phyloP scores from a whole-genome alignment of 2,329 filamentous ascomycete genomes.

The Diaporthe humulicola region DNA sequence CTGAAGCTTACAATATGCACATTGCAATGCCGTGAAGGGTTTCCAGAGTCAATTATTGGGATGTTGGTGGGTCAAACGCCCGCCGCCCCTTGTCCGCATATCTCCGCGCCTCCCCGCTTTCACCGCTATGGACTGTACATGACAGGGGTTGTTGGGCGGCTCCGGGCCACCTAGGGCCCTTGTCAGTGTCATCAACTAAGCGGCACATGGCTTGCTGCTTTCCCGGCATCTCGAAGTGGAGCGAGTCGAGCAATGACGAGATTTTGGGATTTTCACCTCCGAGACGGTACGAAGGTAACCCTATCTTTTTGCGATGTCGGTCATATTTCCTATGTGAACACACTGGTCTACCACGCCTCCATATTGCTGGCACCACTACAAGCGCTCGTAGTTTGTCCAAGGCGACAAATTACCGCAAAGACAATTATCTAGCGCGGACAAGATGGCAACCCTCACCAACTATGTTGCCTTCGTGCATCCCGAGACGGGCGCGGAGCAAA shows the following conservation, averaged over 20 bases:
- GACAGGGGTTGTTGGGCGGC: neutral
- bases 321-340: neutral
- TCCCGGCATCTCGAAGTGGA: conserved; percentile 9
- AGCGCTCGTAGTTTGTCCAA: too few species aligned
- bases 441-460: neutral
- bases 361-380: neutral
- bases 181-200: neutral
- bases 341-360: neutral
- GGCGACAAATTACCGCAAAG: too few species aligned
- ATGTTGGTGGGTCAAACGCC: neutral
- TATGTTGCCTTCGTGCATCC: conserved; percentile 1
- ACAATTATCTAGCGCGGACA: neutral
- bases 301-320: neutral
- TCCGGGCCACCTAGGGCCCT: neutral
- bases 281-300: neutral
- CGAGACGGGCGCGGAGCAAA: neutral
- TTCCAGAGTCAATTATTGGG: neutral
- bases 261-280: neutral
- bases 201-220: neutral
- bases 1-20: too few species aligned
- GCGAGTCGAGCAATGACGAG: conserved; percentile 6
- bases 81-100: neutral
- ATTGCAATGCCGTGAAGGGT: too few species aligned
- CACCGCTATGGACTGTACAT: neutral
- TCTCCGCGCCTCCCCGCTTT: neutral